phyloP scores from a whole-genome alignment of 208 protist genomes.

The Entamoeba moshkovskii region DNA sequence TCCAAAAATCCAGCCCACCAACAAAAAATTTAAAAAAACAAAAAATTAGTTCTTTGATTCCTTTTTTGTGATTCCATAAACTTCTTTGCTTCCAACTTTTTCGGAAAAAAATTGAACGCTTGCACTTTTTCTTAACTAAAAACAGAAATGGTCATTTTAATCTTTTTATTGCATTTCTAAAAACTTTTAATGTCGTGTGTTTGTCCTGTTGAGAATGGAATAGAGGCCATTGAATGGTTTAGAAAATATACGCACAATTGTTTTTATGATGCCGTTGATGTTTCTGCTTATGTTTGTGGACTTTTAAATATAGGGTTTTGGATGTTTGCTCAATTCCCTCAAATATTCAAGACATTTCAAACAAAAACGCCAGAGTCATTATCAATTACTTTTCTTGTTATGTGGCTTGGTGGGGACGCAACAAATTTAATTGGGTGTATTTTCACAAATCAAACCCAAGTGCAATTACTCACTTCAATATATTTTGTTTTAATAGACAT shows the following conservation, averaged over 20 bases:
- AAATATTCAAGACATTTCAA: neutral
- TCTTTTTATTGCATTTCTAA: too few relatives aligned
- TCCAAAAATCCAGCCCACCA: too few relatives aligned
- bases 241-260: neutral
- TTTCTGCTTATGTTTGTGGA: neutral
- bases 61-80: too few relatives aligned
- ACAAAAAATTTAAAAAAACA: too few relatives aligned
- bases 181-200: neutral
- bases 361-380: neutral
- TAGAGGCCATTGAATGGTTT: neutral
- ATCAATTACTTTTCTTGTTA: neutral
- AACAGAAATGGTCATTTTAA: too few relatives aligned
- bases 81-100: too few relatives aligned
- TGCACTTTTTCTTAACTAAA: too few relatives aligned
- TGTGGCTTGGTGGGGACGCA: neutral
- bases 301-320: neutral
- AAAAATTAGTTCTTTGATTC: too few relatives aligned
- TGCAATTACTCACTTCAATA: neutral
- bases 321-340: neutral
- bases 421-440: neutral
- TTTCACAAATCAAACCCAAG: neutral
- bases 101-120: too few relatives aligned
- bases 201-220: neutral
- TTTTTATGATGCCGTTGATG: neutral
- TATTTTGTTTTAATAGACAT: neutral